phyloP scores from a whole-genome alignment of 2,329 filamentous ascomycete species.

The Stenocarpella maydis region DNA sequence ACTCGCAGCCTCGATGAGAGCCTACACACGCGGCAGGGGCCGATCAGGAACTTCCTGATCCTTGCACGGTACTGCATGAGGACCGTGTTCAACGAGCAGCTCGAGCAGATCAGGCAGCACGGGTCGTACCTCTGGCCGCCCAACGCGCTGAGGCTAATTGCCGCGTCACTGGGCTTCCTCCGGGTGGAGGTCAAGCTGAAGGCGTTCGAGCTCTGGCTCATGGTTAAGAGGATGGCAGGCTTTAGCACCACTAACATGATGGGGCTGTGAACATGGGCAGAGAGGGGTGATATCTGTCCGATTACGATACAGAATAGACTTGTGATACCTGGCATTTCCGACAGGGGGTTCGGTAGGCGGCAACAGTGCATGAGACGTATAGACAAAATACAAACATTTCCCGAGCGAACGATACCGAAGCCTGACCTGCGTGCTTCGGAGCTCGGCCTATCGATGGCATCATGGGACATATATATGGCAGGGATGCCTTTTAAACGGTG shows the following conservation, averaged over 20 bases:
- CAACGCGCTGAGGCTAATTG: conserved; percentile 62
- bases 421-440: not conserved
- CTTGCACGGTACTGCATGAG: conserved; percentile 73
- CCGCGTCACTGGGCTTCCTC: conserved; percentile 66
- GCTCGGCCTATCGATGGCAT: too few species aligned
- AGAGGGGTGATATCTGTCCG: not conserved
- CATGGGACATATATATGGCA: too few species aligned
- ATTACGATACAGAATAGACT: conserved; percentile 17
- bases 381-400: conserved; percentile 3
- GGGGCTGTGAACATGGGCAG: conserved; percentile 15
- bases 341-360: conserved; percentile 27
- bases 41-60: conserved; percentile 72
- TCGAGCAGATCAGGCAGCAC: conserved; percentile 61
- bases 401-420: not conserved
- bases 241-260: conserved; percentile 22
- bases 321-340: conserved; percentile 35
- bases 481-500: conserved; percentile 14
- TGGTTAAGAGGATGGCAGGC: conserved; percentile 58
- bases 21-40: conserved; percentile 75
- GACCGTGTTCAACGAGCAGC: conserved; percentile 71
- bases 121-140: conserved; percentile 67
- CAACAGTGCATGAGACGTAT: not conserved
- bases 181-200: conserved; percentile 70
- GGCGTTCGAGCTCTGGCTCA: conserved; percentile 69
- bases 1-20: conserved; percentile 94